Evolutionary conservation across 1,139 yeast genomes (phyloP), one percentile per base, ranked within the genome.

Genomic region (Meyerozyma sp.): DNA sequence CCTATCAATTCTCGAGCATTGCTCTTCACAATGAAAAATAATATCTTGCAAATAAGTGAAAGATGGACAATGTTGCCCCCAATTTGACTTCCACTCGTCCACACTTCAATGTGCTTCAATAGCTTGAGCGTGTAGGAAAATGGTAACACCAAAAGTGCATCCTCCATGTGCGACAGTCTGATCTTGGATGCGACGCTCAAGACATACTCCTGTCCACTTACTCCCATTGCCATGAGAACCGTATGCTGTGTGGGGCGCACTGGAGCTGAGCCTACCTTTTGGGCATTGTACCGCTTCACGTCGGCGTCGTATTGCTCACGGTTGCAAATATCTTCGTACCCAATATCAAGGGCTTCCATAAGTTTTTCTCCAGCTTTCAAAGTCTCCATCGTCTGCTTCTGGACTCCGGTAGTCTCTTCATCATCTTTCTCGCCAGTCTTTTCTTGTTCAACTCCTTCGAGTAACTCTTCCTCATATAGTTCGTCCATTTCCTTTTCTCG

Each of bases 401-500:
- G 77, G 10, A 90, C 97, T 43, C 77, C 77, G 8, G 79, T 76
- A 8, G 77, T 82, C 37, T 79, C 84, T 43, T 78, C 82, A n/a
- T 62, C 75, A 7, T 69, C 80, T 2, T 66, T 81, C 5, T 64
- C 77, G 2, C 63, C 73, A 2, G 65, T 74, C 1, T 63, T 68
- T 23, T 59, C 63, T 37, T 71, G 76, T n/a, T 79, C 81, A 32
- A 72, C 79, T 54, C 88, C 95, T 21, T 78, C 80, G 43, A 89
- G 70, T 42, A 91, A 68, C 9, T 87, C 86, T 21, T 76, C 75
- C 59, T 93, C 98, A 59, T 91, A 89, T 48, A 84, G 68, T 62
- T 91, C 96, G 60, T 93, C 98, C 77, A 90, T 74, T 62, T 93
- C 98, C 63, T 85, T 88, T 59, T 94, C 99, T 46, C 93, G 77